phyloP scores from a whole-genome alignment of 2,329 filamentous ascomycete species.

The Talaromyces sp. region DNA sequence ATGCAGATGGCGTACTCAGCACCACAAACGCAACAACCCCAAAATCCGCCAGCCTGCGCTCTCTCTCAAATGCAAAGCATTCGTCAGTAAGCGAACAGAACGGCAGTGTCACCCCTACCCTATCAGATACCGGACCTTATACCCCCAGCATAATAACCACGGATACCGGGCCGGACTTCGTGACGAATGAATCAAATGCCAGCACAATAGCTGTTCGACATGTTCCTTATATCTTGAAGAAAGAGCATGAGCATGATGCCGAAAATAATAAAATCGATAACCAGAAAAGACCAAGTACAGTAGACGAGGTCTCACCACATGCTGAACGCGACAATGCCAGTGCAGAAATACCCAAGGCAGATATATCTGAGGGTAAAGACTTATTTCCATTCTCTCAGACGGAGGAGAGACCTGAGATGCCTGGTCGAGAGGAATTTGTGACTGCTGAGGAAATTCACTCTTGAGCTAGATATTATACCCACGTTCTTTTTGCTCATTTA shows the following conservation, averaged over 20 bases:
- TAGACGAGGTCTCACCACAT: neutral
- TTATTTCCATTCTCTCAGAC: neutral
- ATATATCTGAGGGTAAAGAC: neutral
- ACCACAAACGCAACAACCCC: neutral
- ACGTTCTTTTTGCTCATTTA: neutral
- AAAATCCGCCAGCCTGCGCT: neutral
- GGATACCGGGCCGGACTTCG: neutral
- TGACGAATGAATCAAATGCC: neutral
- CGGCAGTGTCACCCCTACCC: neutral
- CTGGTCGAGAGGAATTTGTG: slow-evolving; percentile 27
- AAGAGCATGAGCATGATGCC: neutral
- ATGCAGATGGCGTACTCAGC: slow-evolving; percentile 26
- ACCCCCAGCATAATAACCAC: neutral
- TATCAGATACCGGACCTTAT: neutral
- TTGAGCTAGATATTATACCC: neutral
- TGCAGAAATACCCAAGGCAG: neutral
- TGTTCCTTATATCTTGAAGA: slow-evolving; percentile 1
- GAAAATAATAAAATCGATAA: neutral
- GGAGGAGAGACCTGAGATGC: slow-evolving; percentile 22
- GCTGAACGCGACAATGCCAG: neutral
- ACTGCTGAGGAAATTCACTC: slow-evolving; percentile 22
- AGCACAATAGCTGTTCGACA: neutral
- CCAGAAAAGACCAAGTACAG: neutral
- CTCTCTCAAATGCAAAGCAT: neutral
- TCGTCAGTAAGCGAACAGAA: neutral